Conservation (phyloP, 208 protist species). For the Blastocrithidia nonstop region DNA sequence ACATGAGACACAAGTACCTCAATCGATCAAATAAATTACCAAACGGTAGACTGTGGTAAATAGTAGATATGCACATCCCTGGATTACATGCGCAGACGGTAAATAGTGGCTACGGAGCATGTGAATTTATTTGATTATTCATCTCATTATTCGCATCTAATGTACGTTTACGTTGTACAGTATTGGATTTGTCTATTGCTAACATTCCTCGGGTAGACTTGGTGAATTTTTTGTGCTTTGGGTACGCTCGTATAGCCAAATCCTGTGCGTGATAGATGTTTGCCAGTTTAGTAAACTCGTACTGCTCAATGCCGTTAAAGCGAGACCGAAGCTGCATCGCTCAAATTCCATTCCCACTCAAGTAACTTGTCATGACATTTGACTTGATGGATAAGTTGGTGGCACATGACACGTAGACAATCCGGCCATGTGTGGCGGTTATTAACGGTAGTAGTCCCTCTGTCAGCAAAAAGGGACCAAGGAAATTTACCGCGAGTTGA, state of each 20-base stretch:
- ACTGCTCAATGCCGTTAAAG: slow-evolving; percentile 72
- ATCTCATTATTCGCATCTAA: too few species aligned
- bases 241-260: slow-evolving; percentile 47
- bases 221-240: too few species aligned
- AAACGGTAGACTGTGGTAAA: slow-evolving; percentile 53
- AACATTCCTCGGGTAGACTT: neutral
- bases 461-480: slow-evolving; percentile 59
- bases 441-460: slow-evolving; percentile 68
- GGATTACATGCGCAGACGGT: slow-evolving; percentile 54
- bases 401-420: slow-evolving; percentile 64
- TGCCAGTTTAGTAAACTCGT: slow-evolving; percentile 75
- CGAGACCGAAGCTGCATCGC: slow-evolving; percentile 28
- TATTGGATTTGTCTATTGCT: neutral
- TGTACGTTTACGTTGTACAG: too few species aligned
- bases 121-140: too few species aligned
- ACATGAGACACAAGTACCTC: slow-evolving; percentile 42
- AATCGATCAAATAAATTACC: slow-evolving; percentile 25
- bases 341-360: slow-evolving; percentile 58
- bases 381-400: slow-evolving; percentile 46
- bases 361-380: slow-evolving; percentile 37
- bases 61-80: slow-evolving; percentile 51
- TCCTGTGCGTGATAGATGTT: slow-evolving; percentile 73
- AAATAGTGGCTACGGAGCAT: slow-evolving; percentile 20
- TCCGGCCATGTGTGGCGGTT: slow-evolving; percentile 25
- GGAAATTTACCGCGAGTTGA: slow-evolving; percentile 62